Percentiles rank a stretch among this genome's conserved stretches.
Evolutionary conservation across 169 alveolate species (phyloP).

Genomic region (Plasmodium cynomolgi): DNA sequence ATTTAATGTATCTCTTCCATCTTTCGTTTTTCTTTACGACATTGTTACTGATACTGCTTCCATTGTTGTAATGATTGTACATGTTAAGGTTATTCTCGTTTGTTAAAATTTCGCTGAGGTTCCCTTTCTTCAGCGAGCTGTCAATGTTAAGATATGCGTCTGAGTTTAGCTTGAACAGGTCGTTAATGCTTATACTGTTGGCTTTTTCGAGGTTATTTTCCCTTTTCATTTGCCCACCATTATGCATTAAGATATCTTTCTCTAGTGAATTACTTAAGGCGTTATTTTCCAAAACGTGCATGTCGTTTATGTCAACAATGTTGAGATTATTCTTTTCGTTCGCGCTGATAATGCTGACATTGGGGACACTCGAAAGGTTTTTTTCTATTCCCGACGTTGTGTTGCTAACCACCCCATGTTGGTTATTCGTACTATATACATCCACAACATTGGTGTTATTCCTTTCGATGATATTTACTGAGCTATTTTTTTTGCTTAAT

Average conservation of each 20-base stretch:
- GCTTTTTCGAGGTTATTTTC: slow-evolving; percentile 34
- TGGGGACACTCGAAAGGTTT: neutral
- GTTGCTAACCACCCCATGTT: neutral
- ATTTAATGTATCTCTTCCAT: slow-evolving; percentile 78
- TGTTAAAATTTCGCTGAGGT: slow-evolving; percentile 25
- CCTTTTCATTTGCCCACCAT: slow-evolving; percentile 7
- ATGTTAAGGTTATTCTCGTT: slow-evolving; percentile 3
- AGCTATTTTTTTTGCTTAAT: neutral
- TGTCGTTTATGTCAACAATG: slow-evolving; percentile 13
- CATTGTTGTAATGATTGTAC: neutral
- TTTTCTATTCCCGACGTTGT: neutral
- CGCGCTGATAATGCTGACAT: neutral
- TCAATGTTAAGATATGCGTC: slow-evolving; percentile 31
- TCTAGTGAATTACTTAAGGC: neutral
- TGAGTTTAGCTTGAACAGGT: slow-evolving; percentile 36
- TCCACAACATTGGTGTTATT: neutral
- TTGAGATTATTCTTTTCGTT: neutral
- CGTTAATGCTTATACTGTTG: slow-evolving; percentile 47
- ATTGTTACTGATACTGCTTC: neutral
- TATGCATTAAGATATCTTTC: neutral
- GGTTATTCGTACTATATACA: neutral
- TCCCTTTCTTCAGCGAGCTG: slow-evolving; percentile 27
- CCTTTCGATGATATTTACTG: neutral
- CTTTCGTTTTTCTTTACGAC: slow-evolving; percentile 60
- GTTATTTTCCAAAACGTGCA: slow-evolving; percentile 8